Evolutionary conservation across 257 asterid species (phyloP), one percentile per base, ranked within the genome.

Genomic region (Linderniella brevidens): DNA sequence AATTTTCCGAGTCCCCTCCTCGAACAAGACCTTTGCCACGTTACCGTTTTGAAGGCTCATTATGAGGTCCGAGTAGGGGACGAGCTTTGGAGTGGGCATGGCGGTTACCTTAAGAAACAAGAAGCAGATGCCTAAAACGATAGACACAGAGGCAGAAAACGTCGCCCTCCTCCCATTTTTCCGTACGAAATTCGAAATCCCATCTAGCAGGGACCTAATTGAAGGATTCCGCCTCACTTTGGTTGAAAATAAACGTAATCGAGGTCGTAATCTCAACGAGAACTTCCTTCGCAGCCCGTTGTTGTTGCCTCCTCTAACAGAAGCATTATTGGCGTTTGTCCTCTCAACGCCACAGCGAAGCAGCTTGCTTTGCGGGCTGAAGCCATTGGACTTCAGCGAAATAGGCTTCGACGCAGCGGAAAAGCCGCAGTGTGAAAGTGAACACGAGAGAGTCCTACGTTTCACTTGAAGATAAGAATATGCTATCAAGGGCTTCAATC

Each of bases 1-100:
- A 59, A 90, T 90, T 47, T 77, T 73, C 18, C 84, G 85, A 36
- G 92, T 79, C 13, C 96, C 99, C 68, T 90, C 99, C 71, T 85
- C 93, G 58, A 90, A 90, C 54, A 73, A 66, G 63, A 90, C 99
- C 51, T 68, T 81, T 0, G 74, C 48, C 40, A 85, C 88, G 37
- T 66, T 55, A 53, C 94, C 93, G 52, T 48, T 65, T 46, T 79
- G 93, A 58, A 90, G 78, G 68, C 66, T 79, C 39, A 14, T 57
- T 44, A 90, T 72, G 73, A 90, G 65, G 55, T 85, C 80, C 0
- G 96, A 78, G 66, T 90, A 90, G 0, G 88, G 94, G 50, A 73
- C 93, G 62, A 48, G 60, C 70, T 73, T 81, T 0, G 96, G 94
- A 46, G 67, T 38, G 0, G 88, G 81, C 62, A 65, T 60, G 47